Conservation (phyloP, 768 basidiomycete species). For the Pholiota molesta region DNA sequence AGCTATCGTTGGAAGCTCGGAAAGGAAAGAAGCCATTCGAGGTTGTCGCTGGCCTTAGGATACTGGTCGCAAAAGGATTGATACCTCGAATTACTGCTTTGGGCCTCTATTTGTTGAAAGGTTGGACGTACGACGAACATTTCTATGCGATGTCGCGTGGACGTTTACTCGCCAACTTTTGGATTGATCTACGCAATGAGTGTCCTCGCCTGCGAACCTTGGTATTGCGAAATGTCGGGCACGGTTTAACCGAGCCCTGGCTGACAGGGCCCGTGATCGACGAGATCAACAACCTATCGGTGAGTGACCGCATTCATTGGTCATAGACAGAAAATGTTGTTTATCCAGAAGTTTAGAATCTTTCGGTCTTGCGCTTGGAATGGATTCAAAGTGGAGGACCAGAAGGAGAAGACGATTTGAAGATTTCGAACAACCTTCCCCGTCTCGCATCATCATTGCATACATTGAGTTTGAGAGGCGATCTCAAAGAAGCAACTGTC, state of each 20-base stretch:
- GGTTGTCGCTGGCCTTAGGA: conserved; percentile 5
- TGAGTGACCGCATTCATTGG: too few relatives aligned
- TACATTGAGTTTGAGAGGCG: background rate
- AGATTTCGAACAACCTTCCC: background rate
- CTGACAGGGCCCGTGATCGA: background rate
- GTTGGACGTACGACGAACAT: background rate
- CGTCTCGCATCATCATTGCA: background rate
- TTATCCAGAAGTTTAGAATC: too few relatives aligned
- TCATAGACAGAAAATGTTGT: too few relatives aligned
- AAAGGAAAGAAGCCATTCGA: conserved; percentile 1
- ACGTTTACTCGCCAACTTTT: background rate
- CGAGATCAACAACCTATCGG: background rate
- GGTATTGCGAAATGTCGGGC: background rate
- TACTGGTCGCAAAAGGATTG: background rate
- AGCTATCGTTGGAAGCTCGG: conserved; percentile 5
- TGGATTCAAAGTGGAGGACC: background rate
- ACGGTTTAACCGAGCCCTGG: background rate
- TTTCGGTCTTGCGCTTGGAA: background rate
- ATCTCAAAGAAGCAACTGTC: background rate
- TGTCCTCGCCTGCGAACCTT: background rate
- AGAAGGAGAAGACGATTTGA: background rate
- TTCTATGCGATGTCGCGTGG: background rate
- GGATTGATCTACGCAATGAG: background rate
- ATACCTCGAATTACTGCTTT: conserved; percentile 10
- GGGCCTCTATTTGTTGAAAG: background rate